Evolutionary conservation across 495 filamentous ascomycete genomes (phyloP).

Genomic region (Tuber calosporum): DNA sequence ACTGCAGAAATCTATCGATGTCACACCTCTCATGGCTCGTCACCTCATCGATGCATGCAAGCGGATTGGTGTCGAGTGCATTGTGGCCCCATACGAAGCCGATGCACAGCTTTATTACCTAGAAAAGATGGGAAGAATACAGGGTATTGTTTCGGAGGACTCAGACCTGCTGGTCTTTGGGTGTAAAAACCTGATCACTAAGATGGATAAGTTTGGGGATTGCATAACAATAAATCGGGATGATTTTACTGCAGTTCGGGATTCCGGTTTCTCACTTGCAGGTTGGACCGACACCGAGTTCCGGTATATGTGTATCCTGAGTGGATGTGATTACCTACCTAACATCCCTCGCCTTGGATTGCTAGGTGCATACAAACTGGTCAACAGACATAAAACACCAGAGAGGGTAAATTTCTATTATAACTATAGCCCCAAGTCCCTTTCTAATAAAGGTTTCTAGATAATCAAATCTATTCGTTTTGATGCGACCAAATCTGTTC

Average conservation of each 20-base stretch:
- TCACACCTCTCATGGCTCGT: constrained; percentile 91
- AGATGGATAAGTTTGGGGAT: constrained; percentile 87
- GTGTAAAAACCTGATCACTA: constrained; percentile 80
- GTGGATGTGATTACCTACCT: constrained; percentile 93
- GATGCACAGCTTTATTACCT: constrained; percentile 94
- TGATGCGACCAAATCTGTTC: constrained; percentile 74
- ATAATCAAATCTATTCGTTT: constrained; percentile 71
- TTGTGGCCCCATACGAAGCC: constrained; percentile 96
- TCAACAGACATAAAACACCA: constrained; percentile 79
- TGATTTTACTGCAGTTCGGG: constrained; percentile 65
- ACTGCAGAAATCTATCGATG: constrained; percentile 91
- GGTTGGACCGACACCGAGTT: constrained; percentile 92
- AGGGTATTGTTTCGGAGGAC: constrained; percentile 89
- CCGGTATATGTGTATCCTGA: constrained; percentile 89
- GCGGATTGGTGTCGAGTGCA: constrained; percentile 66
- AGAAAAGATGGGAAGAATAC: constrained; percentile 71
- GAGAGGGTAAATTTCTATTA: constrained; percentile 54
- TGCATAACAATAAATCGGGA: constrained; percentile 83
- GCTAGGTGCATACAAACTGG: constrained; percentile 83
- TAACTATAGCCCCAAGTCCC: neutral
- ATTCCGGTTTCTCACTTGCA: constrained; percentile 76
- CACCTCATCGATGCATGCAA: constrained; percentile 88
- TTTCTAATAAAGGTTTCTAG: constrained; percentile 1
- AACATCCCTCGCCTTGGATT: constrained; percentile 78
- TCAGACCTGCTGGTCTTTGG: constrained; percentile 96